Evolutionary conservation across 2,329 filamentous ascomycete species (phyloP).

Genomic region (Fusarium euwallaceae): DNA sequence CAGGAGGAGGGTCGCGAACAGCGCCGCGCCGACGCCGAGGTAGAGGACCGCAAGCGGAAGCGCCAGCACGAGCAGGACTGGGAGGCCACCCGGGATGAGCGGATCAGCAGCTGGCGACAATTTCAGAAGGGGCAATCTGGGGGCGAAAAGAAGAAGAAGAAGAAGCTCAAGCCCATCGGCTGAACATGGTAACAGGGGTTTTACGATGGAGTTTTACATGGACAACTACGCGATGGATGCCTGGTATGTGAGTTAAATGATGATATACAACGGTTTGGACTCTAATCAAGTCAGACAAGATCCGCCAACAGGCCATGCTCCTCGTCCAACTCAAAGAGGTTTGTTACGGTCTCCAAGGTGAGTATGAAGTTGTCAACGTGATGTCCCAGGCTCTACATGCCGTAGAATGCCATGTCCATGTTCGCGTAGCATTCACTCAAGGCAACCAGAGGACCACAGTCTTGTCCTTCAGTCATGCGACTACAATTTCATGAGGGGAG

Average conservation of each 20-base stretch:
- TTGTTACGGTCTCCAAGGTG: constrained; percentile 28
- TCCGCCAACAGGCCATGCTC: constrained; percentile 20
- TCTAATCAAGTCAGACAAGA: constrained; percentile 50
- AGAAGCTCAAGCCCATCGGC: constrained; percentile 77
- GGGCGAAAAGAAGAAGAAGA: constrained; percentile 76
- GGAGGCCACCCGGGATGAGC: constrained; percentile 91
- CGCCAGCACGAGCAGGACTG: constrained; percentile 94
- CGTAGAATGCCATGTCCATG: constrained; percentile 18
- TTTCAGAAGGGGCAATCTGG: constrained; percentile 82
- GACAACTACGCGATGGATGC: constrained; percentile 28
- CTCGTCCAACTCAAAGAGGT: constrained; percentile 19
- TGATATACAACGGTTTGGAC: constrained; percentile 46
- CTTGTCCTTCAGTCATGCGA: constrained; percentile 13
- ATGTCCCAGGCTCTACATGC: constrained; percentile 7
- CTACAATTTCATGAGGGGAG: constrained; percentile 51
- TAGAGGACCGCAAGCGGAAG: constrained; percentile 85
- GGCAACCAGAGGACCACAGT: not conserved
- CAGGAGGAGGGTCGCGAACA: constrained; percentile 95
- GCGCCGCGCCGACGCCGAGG: constrained; percentile 86
- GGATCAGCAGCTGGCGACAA: constrained; percentile 93
- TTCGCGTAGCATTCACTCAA: constrained; percentile 20
- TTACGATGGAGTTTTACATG: constrained; percentile 24
- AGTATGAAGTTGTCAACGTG: constrained; percentile 25
- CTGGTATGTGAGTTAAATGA: constrained; percentile 51
- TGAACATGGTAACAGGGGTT: constrained; percentile 48